A percentile compares a stretch with the other conserved stretches of the same genome.
phyloP scores from a whole-genome alignment of 805 yeast genomes.

The Candida ponderosae region DNA sequence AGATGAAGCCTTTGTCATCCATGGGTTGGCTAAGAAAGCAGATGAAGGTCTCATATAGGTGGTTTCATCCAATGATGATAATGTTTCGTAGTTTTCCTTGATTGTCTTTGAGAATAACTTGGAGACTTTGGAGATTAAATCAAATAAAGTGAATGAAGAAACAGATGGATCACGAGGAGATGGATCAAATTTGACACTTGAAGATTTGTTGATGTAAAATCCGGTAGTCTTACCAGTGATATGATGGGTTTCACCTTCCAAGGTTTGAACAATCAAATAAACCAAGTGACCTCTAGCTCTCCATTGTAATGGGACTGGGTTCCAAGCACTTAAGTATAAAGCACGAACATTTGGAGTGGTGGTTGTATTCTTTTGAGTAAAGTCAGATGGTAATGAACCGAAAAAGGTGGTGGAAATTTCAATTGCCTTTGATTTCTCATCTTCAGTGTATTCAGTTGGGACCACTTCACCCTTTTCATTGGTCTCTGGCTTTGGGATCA shows the following conservation, averaged over 20 bases:
- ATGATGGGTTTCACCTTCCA: constrained; percentile 74
- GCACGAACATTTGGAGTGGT: constrained; percentile 41
- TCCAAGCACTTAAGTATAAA: constrained; percentile 72
- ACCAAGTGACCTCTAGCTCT: constrained; percentile 70
- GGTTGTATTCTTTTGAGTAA: constrained; percentile 7
- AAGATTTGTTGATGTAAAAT: constrained; percentile 66
- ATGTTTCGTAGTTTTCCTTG: constrained; percentile 38
- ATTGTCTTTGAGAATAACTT: constrained; percentile 51
- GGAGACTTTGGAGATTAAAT: constrained; percentile 58
- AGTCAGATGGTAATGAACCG: constrained; percentile 14
- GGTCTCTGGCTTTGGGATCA: background rate
- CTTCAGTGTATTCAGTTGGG: constrained; percentile 15
- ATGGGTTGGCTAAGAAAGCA: constrained; percentile 59
- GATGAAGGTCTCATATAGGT: constrained; percentile 56
- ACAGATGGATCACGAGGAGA: constrained; percentile 26
- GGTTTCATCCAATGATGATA: constrained; percentile 40
- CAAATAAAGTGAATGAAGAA: constrained; percentile 39
- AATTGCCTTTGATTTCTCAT: constrained; percentile 12
- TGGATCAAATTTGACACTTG: constrained; percentile 67
- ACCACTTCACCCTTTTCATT: constrained; percentile 8
- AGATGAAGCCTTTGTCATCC: constrained; percentile 39
- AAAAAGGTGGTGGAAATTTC: constrained; percentile 13
- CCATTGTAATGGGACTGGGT: constrained; percentile 67
- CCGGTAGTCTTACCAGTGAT: constrained; percentile 78
- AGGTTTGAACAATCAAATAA: constrained; percentile 66